Evolutionary conservation across 306 rosid genomes (phyloP).

Genomic region (Erythrophleum fordii): DNA sequence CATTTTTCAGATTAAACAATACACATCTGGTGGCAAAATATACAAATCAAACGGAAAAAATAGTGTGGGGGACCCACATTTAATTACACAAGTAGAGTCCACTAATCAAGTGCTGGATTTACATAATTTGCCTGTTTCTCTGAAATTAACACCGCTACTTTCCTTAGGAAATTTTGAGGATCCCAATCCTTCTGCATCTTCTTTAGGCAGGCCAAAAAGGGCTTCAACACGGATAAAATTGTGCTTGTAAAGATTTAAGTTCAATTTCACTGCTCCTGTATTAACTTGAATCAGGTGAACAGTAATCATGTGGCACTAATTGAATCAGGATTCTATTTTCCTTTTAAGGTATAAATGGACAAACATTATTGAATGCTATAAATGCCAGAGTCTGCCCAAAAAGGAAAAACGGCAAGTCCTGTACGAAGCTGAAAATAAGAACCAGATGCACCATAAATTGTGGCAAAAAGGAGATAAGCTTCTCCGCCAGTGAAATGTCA

Average conservation of each 20-base stretch:
- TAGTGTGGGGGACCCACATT: neutral
- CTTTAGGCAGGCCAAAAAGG: neutral
- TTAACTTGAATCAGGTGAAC: neutral
- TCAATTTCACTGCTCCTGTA: neutral
- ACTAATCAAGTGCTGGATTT: neutral
- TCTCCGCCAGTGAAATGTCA: slow-evolving; percentile 64
- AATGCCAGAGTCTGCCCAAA: slow-evolving; percentile 84
- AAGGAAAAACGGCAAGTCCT: slow-evolving; percentile 84
- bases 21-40: neutral
- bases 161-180: neutral
- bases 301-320: neutral
- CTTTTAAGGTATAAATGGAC: slow-evolving; percentile 13
- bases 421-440: slow-evolving; percentile 68
- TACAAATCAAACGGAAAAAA: neutral
- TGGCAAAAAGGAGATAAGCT: slow-evolving; percentile 90
- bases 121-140: neutral
- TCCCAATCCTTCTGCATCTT: slow-evolving; percentile 6
- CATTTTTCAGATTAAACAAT: neutral
- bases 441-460: slow-evolving; percentile 82
- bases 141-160: neutral
- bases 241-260: neutral
- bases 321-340: slow-evolving; percentile 18
- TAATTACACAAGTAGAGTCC: neutral
- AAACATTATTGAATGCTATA: slow-evolving; percentile 88
- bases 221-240: neutral